Evolutionary conservation across 75 land plant genomes (phyloP).

Genomic region (Cupressus sempervirens): DNA sequence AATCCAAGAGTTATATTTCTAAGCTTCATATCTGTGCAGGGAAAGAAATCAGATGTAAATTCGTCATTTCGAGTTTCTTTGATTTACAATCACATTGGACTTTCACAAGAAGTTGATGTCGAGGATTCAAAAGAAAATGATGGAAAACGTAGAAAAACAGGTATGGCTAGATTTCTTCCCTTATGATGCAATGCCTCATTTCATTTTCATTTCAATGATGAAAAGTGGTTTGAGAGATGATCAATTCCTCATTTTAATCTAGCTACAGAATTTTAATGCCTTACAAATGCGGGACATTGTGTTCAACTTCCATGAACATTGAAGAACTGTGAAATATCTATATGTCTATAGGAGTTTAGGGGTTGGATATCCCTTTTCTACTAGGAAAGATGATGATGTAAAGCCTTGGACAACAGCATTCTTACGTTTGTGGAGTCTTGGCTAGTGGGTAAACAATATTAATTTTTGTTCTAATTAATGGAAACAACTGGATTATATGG

Average conservation of each 20-base stretch:
- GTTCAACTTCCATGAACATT: not conserved
- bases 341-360: not conserved
- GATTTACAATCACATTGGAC: conserved; percentile 45
- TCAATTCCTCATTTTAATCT: not conserved
- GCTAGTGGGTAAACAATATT: not conserved
- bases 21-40: conserved; percentile 32
- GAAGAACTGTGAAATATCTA: not conserved
- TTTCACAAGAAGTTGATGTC: conserved; percentile 29
- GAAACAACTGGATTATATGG: too few species aligned
- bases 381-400: not conserved
- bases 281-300: not conserved
- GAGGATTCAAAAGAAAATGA: conserved; percentile 16
- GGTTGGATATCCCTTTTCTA: not conserved
- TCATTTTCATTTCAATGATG: too few species aligned
- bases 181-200: not conserved
- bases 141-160: conserved; percentile 52
- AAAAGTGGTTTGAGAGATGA: not conserved
- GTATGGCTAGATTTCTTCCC: conserved; percentile 18
- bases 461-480: too few species aligned
- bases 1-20: not conserved
- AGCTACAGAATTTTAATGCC: not conserved
- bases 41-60: conserved; percentile 35
- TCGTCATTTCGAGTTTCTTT: conserved; percentile 58
- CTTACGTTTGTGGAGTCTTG: not conserved
- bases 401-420: not conserved